Conservation (phyloP, 1,284 basidiomycete genomes). For the Cutaneotrichosporon sp. region DNA sequence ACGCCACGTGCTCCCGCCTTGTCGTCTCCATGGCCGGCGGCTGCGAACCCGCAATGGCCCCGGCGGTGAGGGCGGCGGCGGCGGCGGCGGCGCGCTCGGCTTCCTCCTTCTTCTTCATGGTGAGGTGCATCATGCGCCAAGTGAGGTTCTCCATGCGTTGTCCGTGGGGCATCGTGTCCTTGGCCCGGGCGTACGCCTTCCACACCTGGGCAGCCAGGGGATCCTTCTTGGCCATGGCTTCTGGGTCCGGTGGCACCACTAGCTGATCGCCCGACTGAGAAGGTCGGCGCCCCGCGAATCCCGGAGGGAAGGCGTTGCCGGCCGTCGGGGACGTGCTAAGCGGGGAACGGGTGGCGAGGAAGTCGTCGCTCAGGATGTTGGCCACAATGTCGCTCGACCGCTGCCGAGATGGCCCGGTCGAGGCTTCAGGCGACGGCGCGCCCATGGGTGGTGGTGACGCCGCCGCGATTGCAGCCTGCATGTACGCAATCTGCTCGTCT, state of each 20-base stretch:
- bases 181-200: constrained; percentile 92
- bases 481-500: constrained; percentile 9
- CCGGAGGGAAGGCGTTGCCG: constrained; percentile 13
- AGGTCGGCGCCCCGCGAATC: constrained; percentile 32
- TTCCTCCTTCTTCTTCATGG: constrained; percentile 61
- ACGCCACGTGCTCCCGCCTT: background rate
- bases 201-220: constrained; percentile 94
- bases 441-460: background rate
- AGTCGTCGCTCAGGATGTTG: constrained; percentile 50
- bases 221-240: constrained; percentile 63
- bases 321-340: constrained; percentile 32
- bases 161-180: constrained; percentile 82
- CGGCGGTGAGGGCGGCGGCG: background rate
- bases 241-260: constrained; percentile 31
- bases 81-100: constrained; percentile 13
- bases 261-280: constrained; percentile 33
- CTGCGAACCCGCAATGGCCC: background rate
- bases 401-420: constrained; percentile 12
- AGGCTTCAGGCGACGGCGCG: constrained; percentile 12
- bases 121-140: constrained; percentile 97
- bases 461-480: background rate
- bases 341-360: constrained; percentile 37
- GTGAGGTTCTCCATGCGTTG: constrained; percentile 97
- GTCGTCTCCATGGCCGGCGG: background rate
- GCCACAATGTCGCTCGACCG: constrained; percentile 37